phyloP scores from a whole-genome alignment of 345 rosid species.

The Rhizophora apiculata region DNA sequence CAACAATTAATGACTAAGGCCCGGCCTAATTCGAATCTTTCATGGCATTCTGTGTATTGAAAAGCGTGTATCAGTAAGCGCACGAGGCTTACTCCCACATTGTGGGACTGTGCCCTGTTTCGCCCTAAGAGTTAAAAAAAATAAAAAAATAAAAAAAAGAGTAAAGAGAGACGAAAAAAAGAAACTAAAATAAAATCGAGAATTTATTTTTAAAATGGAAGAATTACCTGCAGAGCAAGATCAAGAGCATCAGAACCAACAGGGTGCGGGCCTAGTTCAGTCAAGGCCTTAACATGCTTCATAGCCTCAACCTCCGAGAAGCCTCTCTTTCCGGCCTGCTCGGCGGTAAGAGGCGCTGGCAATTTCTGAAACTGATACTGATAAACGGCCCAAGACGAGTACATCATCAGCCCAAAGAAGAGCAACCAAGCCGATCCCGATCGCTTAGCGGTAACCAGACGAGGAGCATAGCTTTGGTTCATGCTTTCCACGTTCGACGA shows the following conservation, averaged over 20 bases:
- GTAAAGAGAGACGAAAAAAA: not conserved
- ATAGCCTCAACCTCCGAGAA: slow-evolving; percentile 82
- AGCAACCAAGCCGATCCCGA: slow-evolving; percentile 58
- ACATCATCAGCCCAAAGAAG: slow-evolving; percentile 38
- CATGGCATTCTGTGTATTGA: too few species aligned
- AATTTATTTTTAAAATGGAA: not conserved
- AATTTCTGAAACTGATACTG: slow-evolving; percentile 54
- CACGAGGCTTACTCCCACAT: too few species aligned
- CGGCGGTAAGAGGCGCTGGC: slow-evolving; percentile 65
- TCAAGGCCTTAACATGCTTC: slow-evolving; percentile 72
- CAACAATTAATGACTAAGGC: too few species aligned
- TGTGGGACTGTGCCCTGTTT: too few species aligned
- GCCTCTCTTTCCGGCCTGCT: slow-evolving; percentile 89
- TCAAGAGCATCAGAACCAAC: slow-evolving; percentile 81
- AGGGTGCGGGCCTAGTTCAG: slow-evolving; percentile 79
- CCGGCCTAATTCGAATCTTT: too few species aligned
- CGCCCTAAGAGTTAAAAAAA: too few species aligned
- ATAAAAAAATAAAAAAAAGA: too few species aligned
- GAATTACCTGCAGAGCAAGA: slow-evolving; percentile 60
- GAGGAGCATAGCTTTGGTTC: too few species aligned
- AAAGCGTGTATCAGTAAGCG: too few species aligned
- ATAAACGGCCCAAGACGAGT: slow-evolving; percentile 65
- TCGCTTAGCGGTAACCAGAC: slow-evolving; percentile 27
- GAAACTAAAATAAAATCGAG: not conserved
- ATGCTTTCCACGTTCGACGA: too few species aligned